phyloP scores from a whole-genome alignment of 805 yeast species.

The Barnettozyma californica region DNA sequence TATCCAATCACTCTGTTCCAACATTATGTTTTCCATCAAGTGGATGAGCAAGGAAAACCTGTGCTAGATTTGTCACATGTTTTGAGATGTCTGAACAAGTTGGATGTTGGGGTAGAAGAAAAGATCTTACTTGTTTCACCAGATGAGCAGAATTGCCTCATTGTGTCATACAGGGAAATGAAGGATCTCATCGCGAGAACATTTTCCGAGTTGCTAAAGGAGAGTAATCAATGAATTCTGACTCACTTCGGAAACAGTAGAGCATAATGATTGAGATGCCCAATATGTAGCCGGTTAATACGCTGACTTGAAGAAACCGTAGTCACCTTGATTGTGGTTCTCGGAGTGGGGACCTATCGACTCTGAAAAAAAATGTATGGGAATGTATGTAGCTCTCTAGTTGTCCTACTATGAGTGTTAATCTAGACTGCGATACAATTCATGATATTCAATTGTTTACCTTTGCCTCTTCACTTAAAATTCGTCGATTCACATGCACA shows the following conservation, averaged over 20 bases:
- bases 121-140: constrained; percentile 71
- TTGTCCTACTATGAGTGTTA: no score
- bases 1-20: constrained; percentile 71
- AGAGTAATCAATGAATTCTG: neutral
- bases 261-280: neutral
- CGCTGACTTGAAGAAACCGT: no score
- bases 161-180: constrained; percentile 80
- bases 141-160: constrained; percentile 81
- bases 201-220: constrained; percentile 43
- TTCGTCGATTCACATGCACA: no score
- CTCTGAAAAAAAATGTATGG: no score
- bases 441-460: no score
- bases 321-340: no score
- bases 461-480: no score
- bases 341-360: no score
- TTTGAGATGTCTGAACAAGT: constrained; percentile 70
- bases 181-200: constrained; percentile 64
- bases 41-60: constrained; percentile 71
- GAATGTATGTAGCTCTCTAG: no score
- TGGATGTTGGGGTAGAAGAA: constrained; percentile 91
- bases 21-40: constrained; percentile 82
- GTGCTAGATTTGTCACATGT: constrained; percentile 80
- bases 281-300: neutral
- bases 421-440: no score
- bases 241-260: neutral